phyloP scores from a whole-genome alignment of 2,329 filamentous ascomycete species.

The Ophiostoma sp. region DNA sequence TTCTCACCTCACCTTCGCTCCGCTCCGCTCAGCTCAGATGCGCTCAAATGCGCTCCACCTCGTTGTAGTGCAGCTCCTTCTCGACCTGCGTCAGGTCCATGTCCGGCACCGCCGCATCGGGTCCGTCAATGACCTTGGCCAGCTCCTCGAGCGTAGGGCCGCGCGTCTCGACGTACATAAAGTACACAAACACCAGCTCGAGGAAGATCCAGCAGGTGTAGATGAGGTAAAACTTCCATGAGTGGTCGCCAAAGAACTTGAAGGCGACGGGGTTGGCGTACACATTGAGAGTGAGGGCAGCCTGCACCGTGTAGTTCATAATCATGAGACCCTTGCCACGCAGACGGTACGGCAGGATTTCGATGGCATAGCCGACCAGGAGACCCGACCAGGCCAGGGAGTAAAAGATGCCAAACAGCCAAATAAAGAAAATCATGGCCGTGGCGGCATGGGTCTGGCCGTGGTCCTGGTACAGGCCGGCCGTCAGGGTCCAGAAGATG shows the following conservation, averaged over 20 bases:
- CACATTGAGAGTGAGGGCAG: slow-evolving; percentile 54
- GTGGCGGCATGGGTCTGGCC: slow-evolving; percentile 39
- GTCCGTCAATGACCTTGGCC: slow-evolving; percentile 65
- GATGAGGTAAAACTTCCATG: slow-evolving; percentile 59
- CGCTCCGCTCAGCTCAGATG: no score
- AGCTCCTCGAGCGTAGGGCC: slow-evolving; percentile 67
- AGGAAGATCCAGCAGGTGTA: slow-evolving; percentile 59
- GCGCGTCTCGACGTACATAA: slow-evolving; percentile 60
- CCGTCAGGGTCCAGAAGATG: slow-evolving; percentile 49
- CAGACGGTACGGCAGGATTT: slow-evolving; percentile 53
- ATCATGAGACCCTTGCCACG: slow-evolving; percentile 56
- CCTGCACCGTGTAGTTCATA: slow-evolving; percentile 58
- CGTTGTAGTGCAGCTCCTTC: slow-evolving; percentile 41
- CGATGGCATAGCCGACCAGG: slow-evolving; percentile 54
- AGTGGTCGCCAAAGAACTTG: slow-evolving; percentile 44
- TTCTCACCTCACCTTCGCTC: not conserved
- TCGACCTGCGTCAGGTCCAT: slow-evolving; percentile 49
- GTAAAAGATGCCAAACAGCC: slow-evolving; percentile 49
- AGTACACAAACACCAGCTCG: slow-evolving; percentile 58
- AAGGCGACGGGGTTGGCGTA: slow-evolving; percentile 58
- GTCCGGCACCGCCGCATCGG: slow-evolving; percentile 51
- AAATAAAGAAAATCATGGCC: slow-evolving; percentile 48
- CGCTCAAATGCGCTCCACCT: slow-evolving; percentile 16
- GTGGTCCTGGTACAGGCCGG: slow-evolving; percentile 38
- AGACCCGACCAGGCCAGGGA: slow-evolving; percentile 59